Base-by-base conservation (phyloP, 2,329 filamentous ascomycete species). In the Neodidymelliopsis sp. region DNA sequence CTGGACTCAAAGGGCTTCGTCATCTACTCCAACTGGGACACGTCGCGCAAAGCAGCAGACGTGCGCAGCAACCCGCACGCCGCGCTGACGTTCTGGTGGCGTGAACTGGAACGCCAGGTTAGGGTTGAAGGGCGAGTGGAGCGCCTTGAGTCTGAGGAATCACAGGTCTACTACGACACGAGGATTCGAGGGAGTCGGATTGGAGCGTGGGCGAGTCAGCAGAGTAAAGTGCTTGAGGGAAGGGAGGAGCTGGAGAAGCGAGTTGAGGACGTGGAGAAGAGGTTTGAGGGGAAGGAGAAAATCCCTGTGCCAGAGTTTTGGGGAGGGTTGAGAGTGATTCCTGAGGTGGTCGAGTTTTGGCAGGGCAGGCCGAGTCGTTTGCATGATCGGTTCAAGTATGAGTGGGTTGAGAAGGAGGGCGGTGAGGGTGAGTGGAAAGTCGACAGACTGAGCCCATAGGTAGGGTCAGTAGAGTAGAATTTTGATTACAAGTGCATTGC, bases 231-330 rank as follows among this genome's bases (percentile, higher is more conserved):
- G 30, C 74, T 97, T 47, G 61, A 60, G 33, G 89, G 88, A 4
- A 80, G 93, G 37, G 82, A 81, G 54, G 80, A 90, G 75, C 75
- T 99, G 51, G 90, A 96, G 67, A 76, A 78, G 25, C 86, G 87
- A 79, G 91, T 97, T 0, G 79, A 78, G 56, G 90, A 96, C 65
- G 81, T 86, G 25, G 89, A 96, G 77, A 76, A 82, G 71, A 81
- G 78, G 60, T 99, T 96, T 70, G 81, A 86, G 30, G 89, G 85
- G 2, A 66, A 82, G 57, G 89, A 96, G 20, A 75, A 89, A 47
- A 96, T 99, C 58, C 92, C 92, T 1, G 86, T 97, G 38, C 94
- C 94, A 4, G 87, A 89, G 8, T 97, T 96, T 71, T 99, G 94
- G 94, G 94, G 94, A 22, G 94, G 94, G 0, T 70, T 97, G 71